phyloP scores from a whole-genome alignment of 495 filamentous ascomycete species.

The Neurospora africana region DNA sequence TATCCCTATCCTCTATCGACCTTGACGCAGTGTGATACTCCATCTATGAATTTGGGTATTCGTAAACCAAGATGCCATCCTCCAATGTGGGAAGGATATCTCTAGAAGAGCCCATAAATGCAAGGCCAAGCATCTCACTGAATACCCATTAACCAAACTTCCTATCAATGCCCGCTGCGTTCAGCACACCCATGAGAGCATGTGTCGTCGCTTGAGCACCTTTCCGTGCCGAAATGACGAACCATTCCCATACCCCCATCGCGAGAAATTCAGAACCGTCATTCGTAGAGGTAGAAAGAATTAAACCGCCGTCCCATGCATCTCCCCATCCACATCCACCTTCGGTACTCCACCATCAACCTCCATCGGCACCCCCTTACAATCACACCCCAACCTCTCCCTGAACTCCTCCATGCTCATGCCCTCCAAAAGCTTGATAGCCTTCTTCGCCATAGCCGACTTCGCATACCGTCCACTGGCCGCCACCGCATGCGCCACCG shows the following conservation, averaged over 20 bases:
- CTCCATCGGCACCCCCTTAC: conserved; percentile 21
- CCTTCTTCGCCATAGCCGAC: conserved; percentile 58
- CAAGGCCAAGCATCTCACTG: neutral
- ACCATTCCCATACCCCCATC: neutral
- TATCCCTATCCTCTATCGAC: neutral
- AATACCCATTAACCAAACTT: neutral
- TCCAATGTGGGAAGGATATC: neutral
- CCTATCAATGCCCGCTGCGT: neutral
- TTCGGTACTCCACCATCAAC: neutral
- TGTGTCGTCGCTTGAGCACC: neutral
- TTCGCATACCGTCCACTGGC: conserved; percentile 62
- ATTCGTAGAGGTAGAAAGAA: too few relatives aligned
- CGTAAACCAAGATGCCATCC: neutral
- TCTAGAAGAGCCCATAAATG: neutral
- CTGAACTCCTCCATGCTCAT: conserved; percentile 51
- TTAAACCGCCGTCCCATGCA: conserved; percentile 8
- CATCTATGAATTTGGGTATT: neutral
- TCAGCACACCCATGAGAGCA: neutral
- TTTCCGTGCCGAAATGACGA: neutral
- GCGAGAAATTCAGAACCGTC: too few relatives aligned
- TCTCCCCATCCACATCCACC: neutral
- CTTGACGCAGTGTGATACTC: too few relatives aligned
- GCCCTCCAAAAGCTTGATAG: conserved; percentile 46
- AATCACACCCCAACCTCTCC: conserved; percentile 51
- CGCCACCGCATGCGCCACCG: conserved; percentile 51